A percentile compares a stretch with the other conserved stretches of the same genome.
These are phyloP conservation scores for Stentor coeruleus DNA, from an alignment of 73 alveolate genomes.

Conservation along the genomic window DNA sequence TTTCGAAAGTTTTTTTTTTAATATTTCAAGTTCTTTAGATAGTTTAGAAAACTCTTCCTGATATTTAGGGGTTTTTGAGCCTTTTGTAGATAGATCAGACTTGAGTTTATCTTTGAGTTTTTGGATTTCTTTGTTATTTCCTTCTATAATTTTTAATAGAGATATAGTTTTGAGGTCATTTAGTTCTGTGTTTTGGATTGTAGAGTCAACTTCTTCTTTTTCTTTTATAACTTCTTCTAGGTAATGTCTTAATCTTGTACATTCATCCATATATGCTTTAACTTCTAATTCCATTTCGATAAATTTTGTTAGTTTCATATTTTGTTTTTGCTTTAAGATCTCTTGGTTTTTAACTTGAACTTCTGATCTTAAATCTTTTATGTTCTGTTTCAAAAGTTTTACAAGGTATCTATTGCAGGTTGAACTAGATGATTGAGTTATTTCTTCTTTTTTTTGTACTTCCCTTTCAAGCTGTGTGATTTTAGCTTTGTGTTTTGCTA, in stretches of 20 bases:
- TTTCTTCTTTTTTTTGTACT: slow-evolving; percentile 5
- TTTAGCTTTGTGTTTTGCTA: background rate
- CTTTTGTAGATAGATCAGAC: background rate
- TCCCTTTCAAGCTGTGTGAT: background rate
- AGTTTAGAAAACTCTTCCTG: background rate
- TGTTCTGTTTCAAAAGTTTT: background rate
- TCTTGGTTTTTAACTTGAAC: background rate
- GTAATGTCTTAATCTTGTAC: slow-evolving; percentile 36
- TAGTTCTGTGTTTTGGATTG: background rate
- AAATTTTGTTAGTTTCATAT: slow-evolving; percentile 34
- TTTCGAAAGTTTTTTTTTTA: no score
- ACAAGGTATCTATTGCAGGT: background rate
- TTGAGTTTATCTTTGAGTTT: background rate
- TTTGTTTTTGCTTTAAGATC: background rate
- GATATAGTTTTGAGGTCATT: background rate
- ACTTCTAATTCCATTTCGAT: slow-evolving; percentile 41
- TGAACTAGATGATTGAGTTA: background rate
- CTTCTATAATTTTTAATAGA: background rate
- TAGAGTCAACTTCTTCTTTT: background rate
- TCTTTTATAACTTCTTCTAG: slow-evolving; percentile 33
- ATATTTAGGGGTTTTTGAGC: background rate
- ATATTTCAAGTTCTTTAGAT: background rate
- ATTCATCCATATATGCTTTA: slow-evolving; percentile 45
- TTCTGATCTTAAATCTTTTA: slow-evolving; percentile 3
- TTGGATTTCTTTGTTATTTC: background rate